Conservation (phyloP, 805 yeast species). For the Kodamaea nitidulidarum region DNA sequence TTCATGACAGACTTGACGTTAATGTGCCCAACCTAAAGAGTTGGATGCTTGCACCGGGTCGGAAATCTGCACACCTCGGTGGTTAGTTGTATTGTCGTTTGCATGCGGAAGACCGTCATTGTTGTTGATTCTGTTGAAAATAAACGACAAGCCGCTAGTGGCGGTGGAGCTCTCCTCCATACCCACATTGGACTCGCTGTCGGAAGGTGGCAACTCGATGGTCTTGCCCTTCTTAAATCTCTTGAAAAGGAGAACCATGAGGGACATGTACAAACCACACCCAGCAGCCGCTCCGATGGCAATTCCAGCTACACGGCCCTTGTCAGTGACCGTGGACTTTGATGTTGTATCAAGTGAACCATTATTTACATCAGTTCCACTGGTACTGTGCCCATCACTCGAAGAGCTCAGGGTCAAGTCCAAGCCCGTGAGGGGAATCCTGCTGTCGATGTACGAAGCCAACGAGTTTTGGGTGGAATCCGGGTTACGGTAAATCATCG, state of each 20-base stretch:
- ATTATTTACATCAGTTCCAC: constrained; percentile 14
- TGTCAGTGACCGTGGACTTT: constrained; percentile 15
- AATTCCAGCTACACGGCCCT: constrained; percentile 63
- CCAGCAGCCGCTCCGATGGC: constrained; percentile 84
- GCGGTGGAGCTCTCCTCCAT: constrained; percentile 16
- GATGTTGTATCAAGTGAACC: constrained; percentile 33
- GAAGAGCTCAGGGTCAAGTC: constrained; percentile 14
- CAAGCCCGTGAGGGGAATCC: constrained; percentile 55
- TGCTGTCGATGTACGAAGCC: constrained; percentile 67
- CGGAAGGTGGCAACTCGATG: constrained; percentile 38
- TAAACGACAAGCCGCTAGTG: constrained; percentile 23
- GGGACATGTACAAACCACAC: constrained; percentile 57
- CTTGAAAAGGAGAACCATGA: constrained; percentile 54
- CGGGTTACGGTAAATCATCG: constrained; percentile 58
- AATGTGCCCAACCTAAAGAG: constrained; percentile 61
- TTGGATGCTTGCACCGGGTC: constrained; percentile 68
- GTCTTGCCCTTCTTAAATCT: constrained; percentile 39
- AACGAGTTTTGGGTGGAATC: constrained; percentile 52
- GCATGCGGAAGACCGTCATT: constrained; percentile 17
- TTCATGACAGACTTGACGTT: not conserved
- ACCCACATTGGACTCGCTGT: constrained; percentile 35
- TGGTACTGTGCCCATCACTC: constrained; percentile 7
- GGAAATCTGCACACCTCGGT: constrained; percentile 48
- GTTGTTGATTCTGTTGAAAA: constrained; percentile 24
- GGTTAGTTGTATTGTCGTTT: constrained; percentile 1